These are phyloP conservation scores for Colletotrichum karsti DNA, from an alignment of 2,329 filamentous ascomycete species.

Conservation along the genomic window DNA sequence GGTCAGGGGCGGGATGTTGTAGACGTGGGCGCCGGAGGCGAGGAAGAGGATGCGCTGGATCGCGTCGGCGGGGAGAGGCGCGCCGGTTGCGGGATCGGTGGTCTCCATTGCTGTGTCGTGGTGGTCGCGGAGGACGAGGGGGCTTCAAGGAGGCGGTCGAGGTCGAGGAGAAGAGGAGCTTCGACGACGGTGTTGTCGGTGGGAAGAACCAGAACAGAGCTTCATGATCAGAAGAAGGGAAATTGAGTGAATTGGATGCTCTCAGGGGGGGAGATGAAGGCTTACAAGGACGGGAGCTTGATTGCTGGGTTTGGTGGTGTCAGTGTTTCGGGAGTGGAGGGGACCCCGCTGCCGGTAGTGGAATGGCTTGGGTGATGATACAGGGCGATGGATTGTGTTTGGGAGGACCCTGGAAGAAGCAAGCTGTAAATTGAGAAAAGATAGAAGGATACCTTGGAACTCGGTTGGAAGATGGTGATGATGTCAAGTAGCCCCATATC, in stretches of 20 bases:
- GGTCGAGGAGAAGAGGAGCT: not conserved
- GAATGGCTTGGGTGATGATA: conserved; percentile 6
- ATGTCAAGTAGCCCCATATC: conserved; percentile 13
- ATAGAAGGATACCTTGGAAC: conserved; percentile 1
- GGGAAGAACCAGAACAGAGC: not conserved
- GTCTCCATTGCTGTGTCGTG: conserved; percentile 59
- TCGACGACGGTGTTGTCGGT: not conserved
- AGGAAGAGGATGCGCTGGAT: conserved; percentile 89
- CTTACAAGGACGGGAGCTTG: conserved; percentile 29
- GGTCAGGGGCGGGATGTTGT: conserved; percentile 83
- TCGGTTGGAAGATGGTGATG: not conserved
- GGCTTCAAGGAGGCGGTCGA: not conserved
- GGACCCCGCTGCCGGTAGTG: conserved; percentile 26
- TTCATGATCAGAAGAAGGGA: conserved; percentile 2
- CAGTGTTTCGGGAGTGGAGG: conserved; percentile 27
- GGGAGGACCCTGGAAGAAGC: conserved; percentile 12
- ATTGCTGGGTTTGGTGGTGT: conserved; percentile 16
- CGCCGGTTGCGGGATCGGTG: conserved; percentile 77
- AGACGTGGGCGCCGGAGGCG: conserved; percentile 80
- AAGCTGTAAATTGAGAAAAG: not conserved
- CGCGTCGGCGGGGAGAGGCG: conserved; percentile 74
- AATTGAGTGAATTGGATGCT: conserved; percentile 17
- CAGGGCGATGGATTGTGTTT: conserved; percentile 18
- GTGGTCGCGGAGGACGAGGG: not conserved
- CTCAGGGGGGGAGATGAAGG: conserved; percentile 22